Conservation (phyloP, 352 stramenopile species). For the Phytophthora boehmeriae region DNA sequence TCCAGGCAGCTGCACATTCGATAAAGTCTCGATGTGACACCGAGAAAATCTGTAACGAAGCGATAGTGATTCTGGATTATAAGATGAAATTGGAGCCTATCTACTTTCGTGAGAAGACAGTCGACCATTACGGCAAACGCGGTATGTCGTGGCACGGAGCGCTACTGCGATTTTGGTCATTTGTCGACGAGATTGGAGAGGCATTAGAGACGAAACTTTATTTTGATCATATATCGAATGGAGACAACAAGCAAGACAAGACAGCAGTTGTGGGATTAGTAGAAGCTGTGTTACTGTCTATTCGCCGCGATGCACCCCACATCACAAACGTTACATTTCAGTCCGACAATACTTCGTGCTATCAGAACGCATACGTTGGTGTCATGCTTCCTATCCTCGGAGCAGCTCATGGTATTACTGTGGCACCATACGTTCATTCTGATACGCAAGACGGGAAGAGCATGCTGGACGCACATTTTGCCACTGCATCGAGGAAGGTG, state of each 20-base stretch:
- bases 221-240: slow-evolving; percentile 11
- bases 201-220: slow-evolving; percentile 9
- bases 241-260: slow-evolving; percentile 17
- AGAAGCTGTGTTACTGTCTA: slow-evolving; percentile 27
- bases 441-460: slow-evolving; percentile 35
- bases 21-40: not conserved
- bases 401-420: slow-evolving; percentile 5
- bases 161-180: slow-evolving; percentile 13
- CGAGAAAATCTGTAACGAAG: slow-evolving; percentile 6
- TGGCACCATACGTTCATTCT: slow-evolving; percentile 33
- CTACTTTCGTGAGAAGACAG: slow-evolving; percentile 16
- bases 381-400: slow-evolving; percentile 26
- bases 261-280: slow-evolving; percentile 25
- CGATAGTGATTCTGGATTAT: slow-evolving; percentile 17
- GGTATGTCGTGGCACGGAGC: slow-evolving; percentile 17
- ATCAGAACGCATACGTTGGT: slow-evolving; percentile 29
- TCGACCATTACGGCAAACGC: slow-evolving; percentile 11
- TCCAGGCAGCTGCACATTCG: slow-evolving; percentile 4
- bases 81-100: slow-evolving; percentile 15
- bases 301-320: slow-evolving; percentile 22
- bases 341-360: slow-evolving; percentile 32
- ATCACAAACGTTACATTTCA: slow-evolving; percentile 26
- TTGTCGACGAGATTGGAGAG: not conserved
- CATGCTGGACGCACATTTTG: slow-evolving; percentile 31
- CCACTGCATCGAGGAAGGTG: slow-evolving; percentile 14